phyloP scores from a whole-genome alignment of 2,329 filamentous ascomycete species.

The Ceratocystis destructans region DNA sequence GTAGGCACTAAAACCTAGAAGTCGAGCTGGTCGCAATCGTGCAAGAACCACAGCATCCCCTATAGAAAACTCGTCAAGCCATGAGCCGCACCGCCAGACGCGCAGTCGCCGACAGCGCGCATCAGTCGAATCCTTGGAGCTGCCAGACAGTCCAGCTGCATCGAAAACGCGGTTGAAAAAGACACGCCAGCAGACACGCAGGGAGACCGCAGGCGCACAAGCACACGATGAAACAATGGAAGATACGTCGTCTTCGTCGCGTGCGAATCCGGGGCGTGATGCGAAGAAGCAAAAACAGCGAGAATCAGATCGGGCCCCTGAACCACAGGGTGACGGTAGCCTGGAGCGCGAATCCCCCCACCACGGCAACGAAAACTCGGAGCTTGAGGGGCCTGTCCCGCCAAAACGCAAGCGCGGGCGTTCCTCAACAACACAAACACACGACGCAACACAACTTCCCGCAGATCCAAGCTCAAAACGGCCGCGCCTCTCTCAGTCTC shows the following conservation, averaged over 20 bases:
- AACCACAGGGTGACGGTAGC: neutral
- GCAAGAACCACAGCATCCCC: neutral
- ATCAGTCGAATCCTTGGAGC: neutral
- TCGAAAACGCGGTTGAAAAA: neutral
- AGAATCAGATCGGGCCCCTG: neutral
- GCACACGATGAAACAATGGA: neutral
- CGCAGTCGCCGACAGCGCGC: constrained; percentile 1
- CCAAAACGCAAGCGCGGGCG: constrained; percentile 2
- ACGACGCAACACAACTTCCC: neutral
- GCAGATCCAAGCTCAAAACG: neutral
- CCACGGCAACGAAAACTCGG: neutral
- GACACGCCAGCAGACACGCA: neutral
- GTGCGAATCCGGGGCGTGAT: neutral
- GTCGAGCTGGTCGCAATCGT: neutral
- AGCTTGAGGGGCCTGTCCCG: neutral
- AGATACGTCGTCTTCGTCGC: neutral
- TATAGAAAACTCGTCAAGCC: neutral
- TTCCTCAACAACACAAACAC: neutral
- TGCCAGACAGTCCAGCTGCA: neutral
- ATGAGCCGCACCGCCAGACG: neutral
- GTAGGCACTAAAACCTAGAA: neutral
- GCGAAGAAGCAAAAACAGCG: neutral
- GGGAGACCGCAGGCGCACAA: no score
- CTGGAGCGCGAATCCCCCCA: neutral
- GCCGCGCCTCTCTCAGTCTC: neutral